Evolutionary conservation across 257 asterid species (phyloP), one percentile per base, ranked within the genome.

Genomic region (Knoxia roxburghii): DNA sequence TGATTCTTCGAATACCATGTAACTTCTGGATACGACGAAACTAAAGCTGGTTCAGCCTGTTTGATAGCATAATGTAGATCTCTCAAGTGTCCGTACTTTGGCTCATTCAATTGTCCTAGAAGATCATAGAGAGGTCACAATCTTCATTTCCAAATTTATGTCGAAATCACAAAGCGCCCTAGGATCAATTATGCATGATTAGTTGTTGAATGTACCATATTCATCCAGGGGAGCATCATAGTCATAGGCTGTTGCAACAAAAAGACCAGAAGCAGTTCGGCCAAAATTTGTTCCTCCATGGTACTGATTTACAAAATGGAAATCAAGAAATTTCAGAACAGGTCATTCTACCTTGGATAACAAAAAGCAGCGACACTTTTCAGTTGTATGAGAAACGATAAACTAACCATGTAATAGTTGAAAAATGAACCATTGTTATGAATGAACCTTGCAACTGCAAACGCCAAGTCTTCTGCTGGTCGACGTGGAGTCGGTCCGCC

Each of bases 281-380:
- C 95, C 98, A 65, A 91, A 86, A 73, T 91, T 91, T 11, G 98
- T 91, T 58, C 96, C 98, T 52, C 96, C 98, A 21, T 91, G 98
- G 71, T 89, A 91, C 98, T 91, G 79, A n/a, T 67, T 62, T 29
- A 67, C 18, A 58, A 71, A 45, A 54, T 60, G 3, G 56, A n/a
- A 51, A 55, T 26, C 67, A 59, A 39, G 50, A 53, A 41, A 71
- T 15, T 14, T 53, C 11, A 45, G 33, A 76, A 49, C 53, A 61
- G 23, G 13, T 5, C 50, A 10, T 33, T 49, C 6, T 52, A 56
- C 23, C 30, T n/a, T 14, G n/a, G 18, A 46, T 39, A 37, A 14
- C 13, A 30, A 17, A 61, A 55, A 17, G 32, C 55, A 65, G 4
- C 49, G 12, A 14, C 12, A 33, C 11, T 6, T 1, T 12, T 21